Base-by-base conservation (phyloP, 805 yeast genomes). In the Priceomyces melissophilus region DNA sequence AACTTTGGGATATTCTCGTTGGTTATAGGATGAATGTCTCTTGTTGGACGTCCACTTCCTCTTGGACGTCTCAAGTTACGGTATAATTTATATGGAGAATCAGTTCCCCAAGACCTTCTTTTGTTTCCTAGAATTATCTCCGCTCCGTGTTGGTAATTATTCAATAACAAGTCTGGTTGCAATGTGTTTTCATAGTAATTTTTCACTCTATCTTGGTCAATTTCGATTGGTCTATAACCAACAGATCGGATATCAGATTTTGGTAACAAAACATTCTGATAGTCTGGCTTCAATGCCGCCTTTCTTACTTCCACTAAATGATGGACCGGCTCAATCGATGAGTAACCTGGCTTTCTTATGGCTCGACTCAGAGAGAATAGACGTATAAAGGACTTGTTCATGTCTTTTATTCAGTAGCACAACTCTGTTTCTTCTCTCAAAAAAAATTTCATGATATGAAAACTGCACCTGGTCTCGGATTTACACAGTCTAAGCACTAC, bases 271-370 rank as follows among this genome's bases (percentile, higher is more conserved):
- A 87, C 64, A 30, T 79, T 85, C 39, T 84, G 79, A 61, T 82
- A 85, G 45, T 82, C 72, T 42, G 91, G 89, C 29, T 90, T 83
- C 37, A 91, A 75, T 40, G 78, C 77, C 30, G 80, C 67, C 61
- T 93, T 93, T 54, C 78, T 75, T 56, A 87, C 80, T 49, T 78
- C 79, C 33, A 91, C 86, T 44, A 79, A 75, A 64, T 93, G 99
- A 62, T 93, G 99, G 11, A 91, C 95, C 1, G 99, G 98, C 38
- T 84, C 78, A 29, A 87, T 90, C 38, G 87, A 76, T 30, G 95
- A 84, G 60, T 69, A 69, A 7, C 72, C 72, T 10, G 71, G 49
- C 41, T 56, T 66, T 35, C 48, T 38, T 76, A 78, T 25, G 80
- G 84, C 37, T 75, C 75, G 60, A 67, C 75, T 43, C 64, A 65